Base-by-base conservation (phyloP, 2,329 filamentous ascomycete species). In the Verruconis gallopava region DNA sequence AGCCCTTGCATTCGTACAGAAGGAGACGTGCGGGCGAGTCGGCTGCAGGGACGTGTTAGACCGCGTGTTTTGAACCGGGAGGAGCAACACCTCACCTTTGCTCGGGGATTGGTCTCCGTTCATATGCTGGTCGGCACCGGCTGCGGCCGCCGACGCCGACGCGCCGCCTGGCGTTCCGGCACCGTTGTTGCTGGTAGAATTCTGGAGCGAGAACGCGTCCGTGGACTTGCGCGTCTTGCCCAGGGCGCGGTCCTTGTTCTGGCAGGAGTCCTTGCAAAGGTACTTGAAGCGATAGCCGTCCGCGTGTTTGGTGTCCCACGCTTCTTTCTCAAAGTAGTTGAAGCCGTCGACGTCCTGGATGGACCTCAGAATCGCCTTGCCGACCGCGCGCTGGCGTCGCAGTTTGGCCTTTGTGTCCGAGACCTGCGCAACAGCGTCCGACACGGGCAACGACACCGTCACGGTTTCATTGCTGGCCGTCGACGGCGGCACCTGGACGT, bases 271-370 rank as follows among this genome's bases (percentile, higher is more conserved):
- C 21, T 45, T 46, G 38, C 57, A 61, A 6, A 59, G 48, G 46
- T 54, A 60, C 32, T 50, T 56, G 42, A 59, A 50, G 3, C 56
- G 51, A 18, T 46, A 43, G 6, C 58, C 57, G 43, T 59, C 55
- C 4, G 46, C 48, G 13, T 51, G 49, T 5, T 52, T 52, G 35
- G 48, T 59, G 19, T 53, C 56, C 19, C 47, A 46, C 3, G 52
- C 54, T 20, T 53, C 51, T 20, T 56, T 53, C 41, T 61, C 57
- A 9, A 46, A 45, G 45, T 61, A 60, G 17, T 48, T 53, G 49
- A 57, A 61, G 1, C 54, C 53, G 44, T 61, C 58, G 4, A 53
- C 53, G 2, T 47, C 48, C 34, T 55, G 51, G 32, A 61, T 51
- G 5, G 52, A 46, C 32, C 52, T 50, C 18, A 60, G 46, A 21